Evolutionary conservation across 106 monocot species (phyloP), one percentile per base, ranked within the genome.

Genomic region (Xerophyta viscosa): DNA sequence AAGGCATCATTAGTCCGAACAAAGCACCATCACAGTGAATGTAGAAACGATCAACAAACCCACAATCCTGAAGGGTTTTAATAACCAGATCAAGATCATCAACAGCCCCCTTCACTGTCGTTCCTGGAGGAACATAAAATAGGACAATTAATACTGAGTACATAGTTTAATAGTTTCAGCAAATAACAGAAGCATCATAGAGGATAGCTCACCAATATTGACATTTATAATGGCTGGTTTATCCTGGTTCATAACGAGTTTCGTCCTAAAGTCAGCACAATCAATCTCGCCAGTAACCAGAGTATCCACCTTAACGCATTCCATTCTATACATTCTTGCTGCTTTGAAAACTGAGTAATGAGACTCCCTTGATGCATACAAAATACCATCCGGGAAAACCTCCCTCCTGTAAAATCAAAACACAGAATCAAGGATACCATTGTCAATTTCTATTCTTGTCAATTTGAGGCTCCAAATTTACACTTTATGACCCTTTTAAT

Each of bases 21-120:
- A 91, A 66, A 58, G 91, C 91, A 54, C 77, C 91, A 51, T 98
- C 96, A 66, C 89, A 98, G 24, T 98, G 89, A 51, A 98, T 98
- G 54, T 98, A 98, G 67, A 98, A 90, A 1, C 77, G 72, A 62
- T 72, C 82, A 41, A 56, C 78, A 53, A 90, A 98, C 20, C 96
- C 96, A 66, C 31, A 59, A 52, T 86, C 65, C 54, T 90, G 76
- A 23, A 86, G 80, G 20, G 85, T 98, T 48, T 79, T 63, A 58
- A 91, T 91, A 26, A 85, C 81, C 65, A 81, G 24, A 65, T 91
- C 90, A 6, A 91, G 84, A 60, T 91, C 85, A 69, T 86, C 90
- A 39, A 91, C 90, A 23, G 90, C 90, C 23, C 84, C 90, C 57
- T 91, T 91, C 20, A 91, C 90, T 0, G 90, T 80, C 8, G 86